Evolutionary conservation across 208 protist genomes (phyloP).

Genomic region (Crithidia thermophila): DNA sequence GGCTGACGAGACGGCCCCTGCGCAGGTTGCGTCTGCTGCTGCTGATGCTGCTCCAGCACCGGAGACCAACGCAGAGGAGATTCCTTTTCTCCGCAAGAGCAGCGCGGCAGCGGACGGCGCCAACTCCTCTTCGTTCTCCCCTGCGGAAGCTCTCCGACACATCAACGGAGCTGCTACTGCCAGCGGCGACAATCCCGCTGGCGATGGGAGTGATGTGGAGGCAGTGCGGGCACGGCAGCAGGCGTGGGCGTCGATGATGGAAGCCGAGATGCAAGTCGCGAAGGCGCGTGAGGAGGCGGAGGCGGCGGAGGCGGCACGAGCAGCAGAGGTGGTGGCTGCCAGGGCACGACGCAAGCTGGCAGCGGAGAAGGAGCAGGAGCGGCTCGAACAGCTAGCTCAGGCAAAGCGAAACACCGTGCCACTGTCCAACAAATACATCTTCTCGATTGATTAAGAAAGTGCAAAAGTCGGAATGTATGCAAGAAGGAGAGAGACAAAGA

Average conservation of each 20-base stretch:
- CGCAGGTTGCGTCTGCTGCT: background rate
- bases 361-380: conserved; percentile 53
- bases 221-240: conserved; percentile 60
- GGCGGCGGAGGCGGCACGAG: conserved; percentile 40
- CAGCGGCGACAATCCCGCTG: no score
- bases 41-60: background rate
- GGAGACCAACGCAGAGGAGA: conserved; percentile 11
- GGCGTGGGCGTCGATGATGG: conserved; percentile 59
- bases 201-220: conserved; percentile 12
- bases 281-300: conserved; percentile 40
- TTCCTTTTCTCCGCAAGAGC: conserved; percentile 33
- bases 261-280: conserved; percentile 42
- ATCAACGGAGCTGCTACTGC: no score
- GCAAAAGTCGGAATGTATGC: no score
- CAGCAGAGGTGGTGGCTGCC: conserved; percentile 40
- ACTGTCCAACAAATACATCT: conserved; percentile 79
- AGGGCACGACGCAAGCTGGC: conserved; percentile 40
- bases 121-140: no score
- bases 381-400: conserved; percentile 35
- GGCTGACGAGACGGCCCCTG: background rate
- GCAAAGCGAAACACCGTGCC: conserved; percentile 61
- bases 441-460: conserved; percentile 85
- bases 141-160: no score
- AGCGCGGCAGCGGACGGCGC: background rate
- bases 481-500: no score